phyloP scores from a whole-genome alignment of 768 basidiomycete species.

The Scleroderma citrinum region DNA sequence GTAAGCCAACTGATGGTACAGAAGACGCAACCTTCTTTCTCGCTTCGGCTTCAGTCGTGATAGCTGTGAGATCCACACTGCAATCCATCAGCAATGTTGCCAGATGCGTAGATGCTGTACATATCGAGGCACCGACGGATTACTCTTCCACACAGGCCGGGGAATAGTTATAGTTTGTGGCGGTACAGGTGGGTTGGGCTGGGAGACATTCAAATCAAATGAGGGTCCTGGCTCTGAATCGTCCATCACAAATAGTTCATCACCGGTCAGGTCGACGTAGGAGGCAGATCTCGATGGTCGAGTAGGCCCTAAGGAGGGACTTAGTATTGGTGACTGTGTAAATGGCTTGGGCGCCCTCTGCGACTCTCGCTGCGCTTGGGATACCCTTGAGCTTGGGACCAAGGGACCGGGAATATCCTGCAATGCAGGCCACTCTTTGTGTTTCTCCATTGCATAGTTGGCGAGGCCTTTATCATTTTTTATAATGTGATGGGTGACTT shows the following conservation, averaged over 20 bases:
- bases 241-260: constrained; percentile 85
- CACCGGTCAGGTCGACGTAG: constrained; percentile 22
- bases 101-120: constrained; percentile 18
- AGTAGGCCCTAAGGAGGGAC: constrained; percentile 22
- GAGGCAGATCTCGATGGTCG: background rate
- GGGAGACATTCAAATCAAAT: constrained; percentile 15
- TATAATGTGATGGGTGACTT: constrained; percentile 66
- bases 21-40: constrained; percentile 14
- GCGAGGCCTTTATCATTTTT: constrained; percentile 42
- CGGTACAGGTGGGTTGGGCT: constrained; percentile 3
- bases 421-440: constrained; percentile 62
- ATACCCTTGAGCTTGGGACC: constrained; percentile 24
- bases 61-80: constrained; percentile 77
- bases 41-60: constrained; percentile 75
- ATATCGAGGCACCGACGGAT: constrained; percentile 44
- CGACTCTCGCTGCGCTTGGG: constrained; percentile 19
- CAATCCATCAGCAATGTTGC: constrained; percentile 10
- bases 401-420: constrained; percentile 66
- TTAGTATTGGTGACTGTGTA: constrained; percentile 8
- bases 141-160: constrained; percentile 42
- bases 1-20: background rate
- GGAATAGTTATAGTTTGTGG: constrained; percentile 14
- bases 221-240: constrained; percentile 44
- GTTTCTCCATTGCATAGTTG: constrained; percentile 49
- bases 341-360: constrained; percentile 23